Conservation (phyloP, 2,329 filamentous ascomycete genomes). For the Hymenoscyphus linearis region DNA sequence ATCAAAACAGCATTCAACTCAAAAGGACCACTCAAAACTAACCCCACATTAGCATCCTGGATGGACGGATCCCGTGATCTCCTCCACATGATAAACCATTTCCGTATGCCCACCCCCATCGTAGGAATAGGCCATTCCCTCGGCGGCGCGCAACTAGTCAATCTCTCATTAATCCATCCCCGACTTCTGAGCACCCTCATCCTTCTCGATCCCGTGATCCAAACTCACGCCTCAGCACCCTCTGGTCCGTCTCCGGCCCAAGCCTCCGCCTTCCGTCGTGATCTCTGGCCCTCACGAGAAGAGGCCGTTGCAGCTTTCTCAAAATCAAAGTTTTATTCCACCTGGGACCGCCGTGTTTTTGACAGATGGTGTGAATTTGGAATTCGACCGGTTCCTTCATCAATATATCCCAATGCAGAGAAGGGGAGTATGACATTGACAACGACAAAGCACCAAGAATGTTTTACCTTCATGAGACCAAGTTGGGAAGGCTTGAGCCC, state of each 20-base stretch:
- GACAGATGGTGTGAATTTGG: constrained; percentile 69
- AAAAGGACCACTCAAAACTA: neutral
- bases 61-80: constrained; percentile 81
- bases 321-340: constrained; percentile 68
- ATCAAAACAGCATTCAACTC: neutral
- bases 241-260: constrained; percentile 41
- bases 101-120: constrained; percentile 77
- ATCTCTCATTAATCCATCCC: constrained; percentile 72
- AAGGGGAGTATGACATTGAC: constrained; percentile 59
- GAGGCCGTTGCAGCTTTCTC: constrained; percentile 63
- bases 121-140: constrained; percentile 87
- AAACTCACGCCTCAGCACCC: constrained; percentile 39
- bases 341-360: constrained; percentile 78
- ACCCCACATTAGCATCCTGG: constrained; percentile 63
- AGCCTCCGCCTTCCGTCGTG: constrained; percentile 66
- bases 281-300: constrained; percentile 72
- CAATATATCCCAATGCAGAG: constrained; percentile 43
- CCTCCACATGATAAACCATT: constrained; percentile 77
- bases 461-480: constrained; percentile 69
- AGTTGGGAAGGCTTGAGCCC: constrained; percentile 39
- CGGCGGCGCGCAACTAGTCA: constrained; percentile 68
- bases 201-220: constrained; percentile 80
- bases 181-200: constrained; percentile 71
- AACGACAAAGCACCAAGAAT: constrained; percentile 85
- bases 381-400: constrained; percentile 67